A percentile compares a stretch with the other conserved stretches of the same genome.
phyloP scores from a whole-genome alignment of 768 basidiomycete genomes.

The Strobilomyces echinocephalus region DNA sequence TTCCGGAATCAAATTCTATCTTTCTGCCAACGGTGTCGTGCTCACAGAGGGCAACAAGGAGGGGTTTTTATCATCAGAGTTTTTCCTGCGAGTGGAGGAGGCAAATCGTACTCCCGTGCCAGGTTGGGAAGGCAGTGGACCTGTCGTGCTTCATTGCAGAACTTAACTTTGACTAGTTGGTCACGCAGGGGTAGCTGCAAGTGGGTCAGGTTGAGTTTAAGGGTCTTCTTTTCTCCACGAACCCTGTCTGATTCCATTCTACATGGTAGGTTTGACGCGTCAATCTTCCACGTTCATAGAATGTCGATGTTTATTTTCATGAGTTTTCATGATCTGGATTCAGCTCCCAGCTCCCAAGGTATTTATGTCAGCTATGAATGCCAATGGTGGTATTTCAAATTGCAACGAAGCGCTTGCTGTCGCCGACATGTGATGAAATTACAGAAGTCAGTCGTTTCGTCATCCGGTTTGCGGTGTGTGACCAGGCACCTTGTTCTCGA shows the following conservation, averaged over 20 bases:
- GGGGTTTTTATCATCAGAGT: conserved; percentile 57
- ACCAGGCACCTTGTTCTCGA: too few species aligned
- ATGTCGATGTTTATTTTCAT: not conserved
- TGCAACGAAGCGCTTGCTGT: not conserved
- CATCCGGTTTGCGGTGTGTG: too few species aligned
- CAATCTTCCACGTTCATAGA: not conserved
- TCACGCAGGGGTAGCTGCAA: not conserved
- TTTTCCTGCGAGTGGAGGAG: conserved; percentile 68
- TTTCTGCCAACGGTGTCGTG: conserved; percentile 86
- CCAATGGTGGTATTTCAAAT: not conserved
- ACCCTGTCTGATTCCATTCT: not conserved
- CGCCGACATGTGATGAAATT: not conserved
- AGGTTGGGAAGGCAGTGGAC: conserved; percentile 20
- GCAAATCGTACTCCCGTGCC: conserved; percentile 16
- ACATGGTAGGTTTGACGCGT: not conserved
- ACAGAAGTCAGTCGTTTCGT: too few species aligned
- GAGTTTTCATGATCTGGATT: not conserved
- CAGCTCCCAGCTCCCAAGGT: too few species aligned
- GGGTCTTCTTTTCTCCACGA: not conserved
- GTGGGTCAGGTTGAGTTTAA: not conserved
- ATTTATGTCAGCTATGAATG: not conserved
- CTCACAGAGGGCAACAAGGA: conserved; percentile 71
- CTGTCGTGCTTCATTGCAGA: not conserved
- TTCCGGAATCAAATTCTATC: conserved; percentile 65
- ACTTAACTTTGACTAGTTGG: not conserved